These are phyloP conservation scores for Calonectria multiphialidica DNA, from an alignment of 2,329 filamentous ascomycete species.

Conservation along the genomic window DNA sequence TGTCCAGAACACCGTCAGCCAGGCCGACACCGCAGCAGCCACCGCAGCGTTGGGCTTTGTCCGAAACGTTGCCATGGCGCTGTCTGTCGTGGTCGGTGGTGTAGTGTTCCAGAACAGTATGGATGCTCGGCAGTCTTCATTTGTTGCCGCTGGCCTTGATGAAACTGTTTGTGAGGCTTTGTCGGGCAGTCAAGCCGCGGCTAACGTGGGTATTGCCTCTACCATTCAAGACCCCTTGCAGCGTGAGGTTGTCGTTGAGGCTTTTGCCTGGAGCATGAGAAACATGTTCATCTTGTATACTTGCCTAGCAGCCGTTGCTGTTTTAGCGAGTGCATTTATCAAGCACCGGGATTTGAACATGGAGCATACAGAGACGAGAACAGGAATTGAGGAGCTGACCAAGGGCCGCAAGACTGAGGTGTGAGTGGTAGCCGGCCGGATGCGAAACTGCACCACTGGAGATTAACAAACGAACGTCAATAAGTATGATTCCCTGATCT, in stretches of 20 bases:
- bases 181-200: neutral
- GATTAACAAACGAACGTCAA: no score
- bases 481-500: no score
- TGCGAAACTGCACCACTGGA: no score
- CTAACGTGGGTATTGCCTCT: constrained; percentile 4
- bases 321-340: neutral
- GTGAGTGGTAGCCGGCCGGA: neutral
- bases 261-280: constrained; percentile 11
- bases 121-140: neutral
- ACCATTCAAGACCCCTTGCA: constrained; percentile 6
- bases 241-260: constrained; percentile 9
- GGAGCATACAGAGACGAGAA: constrained; percentile 7
- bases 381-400: neutral
- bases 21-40: constrained; percentile 69
- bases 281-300: constrained; percentile 23
- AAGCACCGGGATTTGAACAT: constrained; percentile 14
- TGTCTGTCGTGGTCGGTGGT: constrained; percentile 75
- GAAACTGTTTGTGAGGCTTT: constrained; percentile 7
- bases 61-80: constrained; percentile 71
- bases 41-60: constrained; percentile 72
- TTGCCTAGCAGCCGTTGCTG: constrained; percentile 1
- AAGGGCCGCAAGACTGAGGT: neutral
- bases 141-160: neutral
- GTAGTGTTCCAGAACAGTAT: constrained; percentile 75
- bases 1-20: constrained; percentile 64